Base-by-base conservation (phyloP, 1,284 basidiomycete species). In the Cutaneotrichosporon sp. region DNA sequence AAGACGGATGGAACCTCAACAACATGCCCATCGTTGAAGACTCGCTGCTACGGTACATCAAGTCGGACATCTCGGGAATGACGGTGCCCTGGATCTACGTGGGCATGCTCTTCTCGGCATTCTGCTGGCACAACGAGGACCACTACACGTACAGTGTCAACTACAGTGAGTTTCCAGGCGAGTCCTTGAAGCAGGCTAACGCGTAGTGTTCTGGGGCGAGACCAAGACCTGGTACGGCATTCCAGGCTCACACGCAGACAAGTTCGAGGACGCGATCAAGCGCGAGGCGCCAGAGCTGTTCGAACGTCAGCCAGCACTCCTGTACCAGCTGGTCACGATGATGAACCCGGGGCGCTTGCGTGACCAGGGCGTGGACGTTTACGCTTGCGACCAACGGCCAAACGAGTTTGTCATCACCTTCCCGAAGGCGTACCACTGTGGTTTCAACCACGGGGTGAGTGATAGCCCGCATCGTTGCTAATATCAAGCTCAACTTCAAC, bases 101-200 rank as follows among this genome's bases (percentile, higher is more conserved):
- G 62, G 97, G 97, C 54, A 99, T 99, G 95, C 85, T 95, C 50
- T 98, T 99, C 79, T 97, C 95, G 11, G 95, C 97, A 1, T 99
- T 99, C 80, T 98, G 95, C 79, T 99, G 97, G 97, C 97, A 99
- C 81, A 99, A 99, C 77, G 97, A 99, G 87, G 97, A 99, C 81
- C 97, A 99, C 81, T 97, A 95, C 79, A 98, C 95, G 13, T 98
- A 97, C 79, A 93, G 91, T 74, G 87, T 95, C 72, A 95, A 95
- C 77, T 95, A 89, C 80, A 94, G 92, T 94, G 79, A 76, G 90
- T 81, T 4, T 6, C 11, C 29, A 13, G 18, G 7, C 7, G 7
- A 8, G n/a, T 38, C 3, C 47, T 62, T 49, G 36, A 29, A 36
- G 67, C 63, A 53, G 66, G 71, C 72, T 76, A 68, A 67, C 24